Base-by-base conservation (phyloP, 768 basidiomycete species). In the Hypholoma fasciculare region DNA sequence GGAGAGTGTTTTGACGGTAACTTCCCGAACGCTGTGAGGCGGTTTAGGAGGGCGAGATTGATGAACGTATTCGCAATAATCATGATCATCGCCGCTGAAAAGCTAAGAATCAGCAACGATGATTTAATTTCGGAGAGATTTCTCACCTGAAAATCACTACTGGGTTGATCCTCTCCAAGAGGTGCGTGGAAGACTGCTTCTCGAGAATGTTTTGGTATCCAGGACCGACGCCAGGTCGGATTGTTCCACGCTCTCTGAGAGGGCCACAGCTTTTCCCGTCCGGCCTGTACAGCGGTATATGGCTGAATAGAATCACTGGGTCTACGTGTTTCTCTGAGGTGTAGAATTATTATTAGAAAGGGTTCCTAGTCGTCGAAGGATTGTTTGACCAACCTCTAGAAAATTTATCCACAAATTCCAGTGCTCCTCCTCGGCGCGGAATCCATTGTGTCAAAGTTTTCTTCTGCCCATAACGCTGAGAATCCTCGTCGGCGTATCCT, bases 151-250 rank as follows among this genome's bases (percentile, higher is more conserved):
- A 89, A 36, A 96, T 77, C 12, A 90, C 71, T 1, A 78, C 75
- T 6, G 96, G 96, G 39, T 77, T 75, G 27, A 94, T 69, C 17
- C 67, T 76, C 38, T 86, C 74, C 49, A 97, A 75, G 26, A 98
- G 66, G 67, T 90, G 89, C 39, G 77, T 65, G 1, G 88, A 85
- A 26, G 85, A 84, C 50, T 84, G 80, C 36, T 82, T 79, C 52
- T 84, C 85, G n/a, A 96, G 78, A 37, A 86, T 81, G 61, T 96
- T 97, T 71, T 94, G 90, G 65, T 94, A 96, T 3, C 93, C 93
- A 54, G 83, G 76, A 7, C 94, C 94, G 11, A 78, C 76, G 1
- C 90, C 94, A 56, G 86, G 84, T 12, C 81, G 81, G 66, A 97
- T 89, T 13, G 79, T 80, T 1, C 89, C 88, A 38, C 76, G 79